These are phyloP conservation scores for Oxyria digyna DNA, from an alignment of 148 eudicot species.

Conservation along the genomic window DNA sequence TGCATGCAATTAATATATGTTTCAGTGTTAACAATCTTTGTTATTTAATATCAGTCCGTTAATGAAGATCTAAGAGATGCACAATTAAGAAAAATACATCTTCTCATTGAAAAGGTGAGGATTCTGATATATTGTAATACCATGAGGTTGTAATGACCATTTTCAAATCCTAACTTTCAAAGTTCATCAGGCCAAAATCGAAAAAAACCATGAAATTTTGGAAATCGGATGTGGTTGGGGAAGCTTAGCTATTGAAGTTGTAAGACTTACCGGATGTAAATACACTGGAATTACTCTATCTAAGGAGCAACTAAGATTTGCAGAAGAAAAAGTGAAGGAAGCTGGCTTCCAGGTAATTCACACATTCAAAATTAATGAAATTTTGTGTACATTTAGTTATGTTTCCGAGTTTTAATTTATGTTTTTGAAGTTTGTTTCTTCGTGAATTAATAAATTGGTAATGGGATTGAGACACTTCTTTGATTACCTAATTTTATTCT, in stretches of 20 bases:
- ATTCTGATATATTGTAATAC: neutral
- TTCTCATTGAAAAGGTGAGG: constrained; percentile 51
- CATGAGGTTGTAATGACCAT: neutral
- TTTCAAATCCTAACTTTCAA: neutral
- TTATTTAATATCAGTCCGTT: constrained; percentile 31
- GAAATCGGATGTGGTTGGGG: constrained; percentile 99
- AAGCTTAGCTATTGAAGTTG: constrained; percentile 83
- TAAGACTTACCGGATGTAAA: constrained; percentile 77
- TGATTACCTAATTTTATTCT: too few species aligned
- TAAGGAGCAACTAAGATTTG: constrained; percentile 65
- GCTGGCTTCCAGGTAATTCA: constrained; percentile 70
- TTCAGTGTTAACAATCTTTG: neutral
- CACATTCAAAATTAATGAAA: neutral
- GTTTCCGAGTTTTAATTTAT: too few species aligned
- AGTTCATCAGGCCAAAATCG: constrained; percentile 47
- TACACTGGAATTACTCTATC: constrained; percentile 93
- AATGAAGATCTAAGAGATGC: constrained; percentile 74
- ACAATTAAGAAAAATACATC: constrained; percentile 62
- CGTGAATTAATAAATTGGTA: neutral
- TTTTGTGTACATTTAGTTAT: neutral
- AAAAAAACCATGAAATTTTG: constrained; percentile 58
- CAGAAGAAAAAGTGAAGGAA: constrained; percentile 67
- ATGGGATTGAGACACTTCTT: too few species aligned
- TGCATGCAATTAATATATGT: neutral
- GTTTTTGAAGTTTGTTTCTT: too few species aligned